Conservation (phyloP, 1,284 basidiomycete genomes). For the Apiotrichum porosum region DNA sequence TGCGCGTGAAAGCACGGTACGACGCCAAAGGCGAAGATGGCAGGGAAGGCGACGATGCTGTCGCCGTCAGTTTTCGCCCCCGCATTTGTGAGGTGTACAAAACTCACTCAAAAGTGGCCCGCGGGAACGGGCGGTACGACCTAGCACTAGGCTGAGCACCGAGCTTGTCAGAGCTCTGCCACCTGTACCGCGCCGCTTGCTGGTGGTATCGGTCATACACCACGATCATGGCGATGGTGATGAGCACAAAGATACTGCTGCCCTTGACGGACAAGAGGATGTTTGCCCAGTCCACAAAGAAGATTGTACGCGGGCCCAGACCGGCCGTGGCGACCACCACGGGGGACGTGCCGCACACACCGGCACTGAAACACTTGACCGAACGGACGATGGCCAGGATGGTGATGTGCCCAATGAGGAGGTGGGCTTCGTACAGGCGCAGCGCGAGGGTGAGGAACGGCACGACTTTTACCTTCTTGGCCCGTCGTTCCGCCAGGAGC, state of each 20-base stretch:
- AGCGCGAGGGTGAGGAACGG: slow-evolving; percentile 16
- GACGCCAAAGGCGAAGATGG: slow-evolving; percentile 34
- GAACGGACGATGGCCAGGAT: slow-evolving; percentile 18
- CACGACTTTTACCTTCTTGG: not conserved
- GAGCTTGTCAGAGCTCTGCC: slow-evolving; percentile 18
- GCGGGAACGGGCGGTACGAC: slow-evolving; percentile 22
- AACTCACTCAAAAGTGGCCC: slow-evolving; percentile 10
- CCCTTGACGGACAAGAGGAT: slow-evolving; percentile 9
- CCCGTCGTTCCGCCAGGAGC: not conserved
- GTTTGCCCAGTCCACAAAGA: slow-evolving; percentile 14
- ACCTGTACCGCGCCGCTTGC: slow-evolving; percentile 25
- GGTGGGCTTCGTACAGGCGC: slow-evolving; percentile 39
- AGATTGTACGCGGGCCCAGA: slow-evolving; percentile 1
- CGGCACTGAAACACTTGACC: not conserved
- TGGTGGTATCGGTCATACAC: slow-evolving; percentile 38
- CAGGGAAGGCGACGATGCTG: slow-evolving; percentile 30
- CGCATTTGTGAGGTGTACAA: too few relatives aligned
- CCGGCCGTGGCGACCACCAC: not conserved
- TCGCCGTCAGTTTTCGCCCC: too few relatives aligned
- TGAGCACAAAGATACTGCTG: slow-evolving; percentile 19
- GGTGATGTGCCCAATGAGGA: slow-evolving; percentile 35
- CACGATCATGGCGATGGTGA: slow-evolving; percentile 26
- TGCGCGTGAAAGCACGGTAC: slow-evolving; percentile 37
- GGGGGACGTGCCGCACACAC: not conserved
- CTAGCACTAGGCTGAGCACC: slow-evolving; percentile 19